These are phyloP conservation scores for Vanrija sp. DNA, from an alignment of 1,284 basidiomycete species.

Conservation along the genomic window DNA sequence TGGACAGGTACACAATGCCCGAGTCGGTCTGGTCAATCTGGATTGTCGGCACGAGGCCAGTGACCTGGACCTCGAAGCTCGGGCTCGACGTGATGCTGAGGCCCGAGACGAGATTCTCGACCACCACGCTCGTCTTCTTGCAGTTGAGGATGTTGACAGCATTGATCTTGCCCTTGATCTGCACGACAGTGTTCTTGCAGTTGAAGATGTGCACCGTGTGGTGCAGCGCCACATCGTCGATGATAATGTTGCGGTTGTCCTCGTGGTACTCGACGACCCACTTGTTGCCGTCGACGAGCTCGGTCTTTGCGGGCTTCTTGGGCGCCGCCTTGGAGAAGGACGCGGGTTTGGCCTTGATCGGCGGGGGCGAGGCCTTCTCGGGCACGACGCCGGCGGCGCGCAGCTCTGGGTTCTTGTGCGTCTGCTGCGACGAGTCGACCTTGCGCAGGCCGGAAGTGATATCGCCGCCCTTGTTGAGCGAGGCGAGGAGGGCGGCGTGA, in stretches of 20 bases:
- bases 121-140: constrained; percentile 79
- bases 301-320: constrained; percentile 91
- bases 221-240: constrained; percentile 74
- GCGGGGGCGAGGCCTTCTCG: constrained; percentile 44
- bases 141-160: constrained; percentile 90
- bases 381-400: constrained; percentile 65
- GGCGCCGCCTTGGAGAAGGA: constrained; percentile 57
- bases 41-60: constrained; percentile 83
- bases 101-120: constrained; percentile 87
- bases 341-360: constrained; percentile 65
- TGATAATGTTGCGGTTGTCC: constrained; percentile 67
- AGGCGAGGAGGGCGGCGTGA: constrained; percentile 82
- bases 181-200: constrained; percentile 84
- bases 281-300: constrained; percentile 79
- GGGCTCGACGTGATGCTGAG: constrained; percentile 85
- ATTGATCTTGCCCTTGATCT: constrained; percentile 92
- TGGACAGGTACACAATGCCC: constrained; percentile 90
- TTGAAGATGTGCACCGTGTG: constrained; percentile 88
- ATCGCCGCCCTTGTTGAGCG: constrained; percentile 83
- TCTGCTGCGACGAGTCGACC: constrained; percentile 95
- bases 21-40: constrained; percentile 93
- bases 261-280: constrained; percentile 96
- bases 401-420: constrained; percentile 94
- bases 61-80: constrained; percentile 89
- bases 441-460: constrained; percentile 89